Evolutionary conservation across 1,284 basidiomycete genomes (phyloP), one percentile per base, ranked within the genome.

Genomic region (Flammula alnicola): DNA sequence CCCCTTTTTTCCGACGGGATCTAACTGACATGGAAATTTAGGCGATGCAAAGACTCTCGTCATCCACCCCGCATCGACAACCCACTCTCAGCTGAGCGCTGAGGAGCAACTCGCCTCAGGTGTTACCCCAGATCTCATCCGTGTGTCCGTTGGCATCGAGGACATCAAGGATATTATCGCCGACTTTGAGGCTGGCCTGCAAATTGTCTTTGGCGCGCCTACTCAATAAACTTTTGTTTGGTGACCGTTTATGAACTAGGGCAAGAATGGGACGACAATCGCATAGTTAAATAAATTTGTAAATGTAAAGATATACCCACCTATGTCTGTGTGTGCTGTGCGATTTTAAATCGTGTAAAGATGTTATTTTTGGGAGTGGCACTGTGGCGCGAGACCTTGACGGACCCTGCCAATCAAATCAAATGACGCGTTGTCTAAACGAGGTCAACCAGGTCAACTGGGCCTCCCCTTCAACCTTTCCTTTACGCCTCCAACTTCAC

Each of bases 151-250:
- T n/a, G 93, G 93, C n/a, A 91, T 91, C 55, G 93, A 95, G 70
- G 85, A 84, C 58, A 92, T 93, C 61, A 77, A 77, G 31, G 91
- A 93, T 63, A 93, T 93, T 64, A 87, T 93, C 58, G 89, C 88
- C 9, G 92, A 95, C 69, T 93, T 95, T 64, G 83, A 86, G 55
- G 78, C 80, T 51, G 85, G 84, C 3, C 62, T 79, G 38, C 65
- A 68, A 49, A 69, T 75, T 38, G 65, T 59, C 26, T 59, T 65
- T 42, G 49, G 30, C 17, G 12, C 27, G 32, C 12, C 37, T 14
- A 19, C 30, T 27, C 11, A 19, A 11, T 45, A 20, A 25, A 12
- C 25, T 5, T 27, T 25, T 19, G 27, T 20, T 23, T 39, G 4
- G 20, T 19, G 12, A 3, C 16, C 22, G 30, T 14, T 14, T 30